A percentile compares a stretch with the other conserved stretches of the same genome.
Evolutionary conservation across 352 stramenopile species (phyloP).

Genomic region (Pythium oligandrum): DNA sequence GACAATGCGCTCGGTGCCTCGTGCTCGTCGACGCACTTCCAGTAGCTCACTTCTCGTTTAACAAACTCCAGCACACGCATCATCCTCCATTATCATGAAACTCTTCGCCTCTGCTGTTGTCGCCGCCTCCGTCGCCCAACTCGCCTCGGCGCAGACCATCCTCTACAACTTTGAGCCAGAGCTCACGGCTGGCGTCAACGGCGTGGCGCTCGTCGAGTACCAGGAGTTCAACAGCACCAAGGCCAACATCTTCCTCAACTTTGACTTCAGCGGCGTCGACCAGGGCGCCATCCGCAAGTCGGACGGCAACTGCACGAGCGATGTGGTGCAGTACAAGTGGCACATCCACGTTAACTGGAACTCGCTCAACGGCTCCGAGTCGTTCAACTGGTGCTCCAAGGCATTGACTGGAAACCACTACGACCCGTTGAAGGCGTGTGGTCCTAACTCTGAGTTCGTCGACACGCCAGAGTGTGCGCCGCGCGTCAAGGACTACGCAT

Average conservation of each 20-base stretch:
- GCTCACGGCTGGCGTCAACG: constrained; percentile 31
- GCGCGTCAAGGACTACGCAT: constrained; percentile 21
- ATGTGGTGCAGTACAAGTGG: constrained; percentile 23
- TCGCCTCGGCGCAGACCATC: constrained; percentile 4
- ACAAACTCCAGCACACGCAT: no score
- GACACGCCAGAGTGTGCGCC: constrained; percentile 10
- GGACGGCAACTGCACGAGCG: constrained; percentile 16
- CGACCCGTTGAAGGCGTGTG: constrained; percentile 37
- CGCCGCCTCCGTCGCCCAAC: neutral
- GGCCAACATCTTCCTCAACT: constrained; percentile 27
- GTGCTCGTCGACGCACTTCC: no score
- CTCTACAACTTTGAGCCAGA: constrained; percentile 41
- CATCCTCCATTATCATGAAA: neutral
- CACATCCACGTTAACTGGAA: constrained; percentile 29
- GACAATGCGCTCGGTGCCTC: no score
- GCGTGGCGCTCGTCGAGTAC: constrained; percentile 39
- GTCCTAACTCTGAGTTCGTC: constrained; percentile 21
- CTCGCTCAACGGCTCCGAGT: constrained; percentile 23
- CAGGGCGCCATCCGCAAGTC: constrained; percentile 21
- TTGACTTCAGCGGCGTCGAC: constrained; percentile 46
- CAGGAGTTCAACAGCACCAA: constrained; percentile 23
- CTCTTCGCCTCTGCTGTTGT: constrained; percentile 1
- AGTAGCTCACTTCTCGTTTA: no score
- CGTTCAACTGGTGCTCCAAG: constrained; percentile 33
- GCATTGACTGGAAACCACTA: constrained; percentile 43